Percentiles rank a stretch among this genome's conserved stretches.
Evolutionary conservation across 306 rosid genomes (phyloP).

Genomic region (Lathyrus aphaca): DNA sequence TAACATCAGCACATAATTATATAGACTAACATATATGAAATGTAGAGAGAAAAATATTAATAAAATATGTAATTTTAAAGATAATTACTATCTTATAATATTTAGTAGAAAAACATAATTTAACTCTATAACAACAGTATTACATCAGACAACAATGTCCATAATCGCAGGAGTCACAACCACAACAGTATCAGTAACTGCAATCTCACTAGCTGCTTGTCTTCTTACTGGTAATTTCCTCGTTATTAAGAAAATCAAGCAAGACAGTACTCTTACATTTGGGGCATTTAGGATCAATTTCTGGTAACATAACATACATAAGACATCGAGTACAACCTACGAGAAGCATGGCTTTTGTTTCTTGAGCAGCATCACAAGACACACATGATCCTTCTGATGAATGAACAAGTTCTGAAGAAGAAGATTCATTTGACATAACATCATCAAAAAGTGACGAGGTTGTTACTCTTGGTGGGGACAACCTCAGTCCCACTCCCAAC

Average conservation of each 20-base stretch:
- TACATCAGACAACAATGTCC: background rate
- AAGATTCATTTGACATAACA: constrained; percentile 1
- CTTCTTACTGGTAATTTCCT: constrained; percentile 34
- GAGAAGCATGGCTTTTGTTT: constrained; percentile 52
- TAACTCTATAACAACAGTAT: background rate
- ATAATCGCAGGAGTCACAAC: background rate
- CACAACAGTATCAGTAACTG: background rate
- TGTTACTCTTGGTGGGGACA: constrained; percentile 41
- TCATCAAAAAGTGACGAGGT: background rate
- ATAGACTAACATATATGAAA: too few species aligned
- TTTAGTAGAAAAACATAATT: too few species aligned
- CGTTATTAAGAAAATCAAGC: constrained; percentile 50
- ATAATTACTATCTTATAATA: too few species aligned
- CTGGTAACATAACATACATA: constrained; percentile 60
- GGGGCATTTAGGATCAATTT: constrained; percentile 61
- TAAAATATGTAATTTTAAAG: too few species aligned
- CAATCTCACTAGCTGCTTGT: background rate
- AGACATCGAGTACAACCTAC: constrained; percentile 65
- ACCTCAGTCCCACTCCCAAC: constrained; percentile 48
- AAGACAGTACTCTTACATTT: constrained; percentile 56
- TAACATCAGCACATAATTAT: too few species aligned
- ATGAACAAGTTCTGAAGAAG: background rate
- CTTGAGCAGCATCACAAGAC: constrained; percentile 42
- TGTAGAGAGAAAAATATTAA: too few species aligned
- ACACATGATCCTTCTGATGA: constrained; percentile 52